Base-by-base conservation (phyloP, 2,329 filamentous ascomycete genomes). In the Ophiosphaerella korrae region DNA sequence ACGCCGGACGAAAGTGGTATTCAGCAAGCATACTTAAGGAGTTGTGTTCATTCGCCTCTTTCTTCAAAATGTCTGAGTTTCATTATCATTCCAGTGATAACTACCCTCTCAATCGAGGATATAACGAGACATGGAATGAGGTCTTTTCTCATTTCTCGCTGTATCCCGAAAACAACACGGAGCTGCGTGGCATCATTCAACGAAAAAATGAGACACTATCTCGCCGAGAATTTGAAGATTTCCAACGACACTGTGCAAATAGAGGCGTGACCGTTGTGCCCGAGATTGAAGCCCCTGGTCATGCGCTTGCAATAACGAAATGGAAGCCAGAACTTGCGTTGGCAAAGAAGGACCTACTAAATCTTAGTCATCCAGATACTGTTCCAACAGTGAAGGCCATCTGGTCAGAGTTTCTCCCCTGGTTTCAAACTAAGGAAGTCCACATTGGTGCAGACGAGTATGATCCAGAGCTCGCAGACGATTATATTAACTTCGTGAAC, bases 81-180 rank as follows among this genome's bases (percentile, higher is more conserved):
- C 78, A 80, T 48, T 79, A 79, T 54, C 78, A 80, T 55, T 74
- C 75, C 6, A 78, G 76, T 59, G 78, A 81, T 63, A 80, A 80
- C 53, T 78, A 78, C 51, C 77, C 77, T 0, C 56, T 80, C 36
- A 80, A 78, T 50, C 73, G 77, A 7, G 77, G 78, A 1, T 73
- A 64, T 41, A 80, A 80, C 43, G 73, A 75, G 36, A 77, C 77
- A 0, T 80, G 77, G 76, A 57, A 70, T 23, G 53, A 78, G 4
- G 75, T 81, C 7, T 80, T 78, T 53, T 75, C 75, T 0, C 75
- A 77, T 38, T 79, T 78, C 49, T 76, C 73, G 1, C 69, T 78
- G 0, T 71, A 65, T 5, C 73, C 75, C 0, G 71, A 75, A 51
- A 31, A 49, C 9, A 68, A 70, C 42, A 52, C 62, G 5, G 70